Conservation (phyloP, 2,329 filamentous ascomycete genomes). For the Clathrospora elynae region DNA sequence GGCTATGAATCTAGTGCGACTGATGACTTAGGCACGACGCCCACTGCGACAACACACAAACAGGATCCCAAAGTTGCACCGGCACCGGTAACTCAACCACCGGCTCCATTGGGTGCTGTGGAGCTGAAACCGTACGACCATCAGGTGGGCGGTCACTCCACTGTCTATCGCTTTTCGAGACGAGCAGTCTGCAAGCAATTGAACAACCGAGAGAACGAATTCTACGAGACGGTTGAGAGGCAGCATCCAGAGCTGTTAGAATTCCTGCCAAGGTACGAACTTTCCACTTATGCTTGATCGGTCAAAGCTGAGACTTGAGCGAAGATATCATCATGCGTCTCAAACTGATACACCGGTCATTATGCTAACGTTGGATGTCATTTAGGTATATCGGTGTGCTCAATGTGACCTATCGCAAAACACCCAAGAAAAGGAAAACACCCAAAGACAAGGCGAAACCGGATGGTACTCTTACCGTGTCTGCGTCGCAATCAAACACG, state of each 20-base stretch:
- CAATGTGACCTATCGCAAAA: slow-evolving; percentile 93
- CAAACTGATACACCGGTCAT: slow-evolving; percentile 4
- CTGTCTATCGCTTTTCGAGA: slow-evolving; percentile 92
- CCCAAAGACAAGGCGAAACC: slow-evolving; percentile 36
- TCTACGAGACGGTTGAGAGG: slow-evolving; percentile 94
- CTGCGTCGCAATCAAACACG: slow-evolving; percentile 24
- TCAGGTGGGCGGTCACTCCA: slow-evolving; percentile 96
- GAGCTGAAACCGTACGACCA: slow-evolving; percentile 97
- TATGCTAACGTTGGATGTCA: slow-evolving; percentile 43
- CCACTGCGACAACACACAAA: slow-evolving; percentile 41
- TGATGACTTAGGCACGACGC: slow-evolving; percentile 56
- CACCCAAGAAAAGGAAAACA: slow-evolving; percentile 64
- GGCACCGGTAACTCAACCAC: slow-evolving; percentile 44
- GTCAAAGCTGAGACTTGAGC: slow-evolving; percentile 50
- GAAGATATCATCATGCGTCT: slow-evolving; percentile 32
- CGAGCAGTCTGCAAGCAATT: slow-evolving; percentile 97
- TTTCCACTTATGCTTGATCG: slow-evolving; percentile 23
- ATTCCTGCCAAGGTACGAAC: slow-evolving; percentile 75
- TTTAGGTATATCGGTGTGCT: slow-evolving; percentile 92
- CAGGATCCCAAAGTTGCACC: slow-evolving; percentile 40
- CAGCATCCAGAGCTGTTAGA: slow-evolving; percentile 86
- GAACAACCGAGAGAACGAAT: slow-evolving; percentile 97
- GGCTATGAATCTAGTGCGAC: slow-evolving; percentile 60
- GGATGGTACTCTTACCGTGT: slow-evolving; percentile 21
- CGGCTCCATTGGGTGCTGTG: slow-evolving; percentile 79